Evolutionary conservation across 2,329 filamentous ascomycete species (phyloP), one percentile per base, ranked within the genome.

Genomic region (Penicillium sp.): DNA sequence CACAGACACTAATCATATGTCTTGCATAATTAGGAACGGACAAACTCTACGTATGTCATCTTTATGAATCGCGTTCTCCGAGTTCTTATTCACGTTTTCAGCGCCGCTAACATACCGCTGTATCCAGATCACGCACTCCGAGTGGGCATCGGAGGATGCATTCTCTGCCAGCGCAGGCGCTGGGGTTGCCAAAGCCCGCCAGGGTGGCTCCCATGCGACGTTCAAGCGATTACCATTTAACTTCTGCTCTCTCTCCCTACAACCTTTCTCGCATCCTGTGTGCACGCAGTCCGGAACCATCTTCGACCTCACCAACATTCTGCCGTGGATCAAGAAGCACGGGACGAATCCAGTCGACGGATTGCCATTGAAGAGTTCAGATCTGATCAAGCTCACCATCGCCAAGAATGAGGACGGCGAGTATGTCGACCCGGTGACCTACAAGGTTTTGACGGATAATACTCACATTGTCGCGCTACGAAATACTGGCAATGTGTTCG

Each of bases 401-500:
- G 80, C 88, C 51, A 90, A 91, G 67, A 98, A 97, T 68, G 87
- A 90, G 45, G 86, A 90, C 52, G 86, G 82, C 45, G 93, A 97
- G 60, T 87, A 93, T 62, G 88, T 97, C 54, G 93, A 98, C 62
- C 94, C 93, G 0, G 91, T 98, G 40, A 96, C 90, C 0, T 97
- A 88, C 77, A 98, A 98, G 69, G 87, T 95, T 37, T 89, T 98
- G 63, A 98, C 93, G 40, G 90, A 98, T 67, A 97, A 97, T 69
- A 97, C 93, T 4, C 93, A 97, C 69, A 88, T 98, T 49, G 88
- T 97, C 39, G 91, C 90, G 12, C 77, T 98, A 54, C 79, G 83
- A 48, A 86, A 78, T 47, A 91, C 90, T 49, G 91, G 91, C 43
- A 98, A 98, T 70, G 93, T 95, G 4, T 98, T 97, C 66, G 84